phyloP scores from a whole-genome alignment of 495 filamentous ascomycete genomes.

The Aspergillus heteromorphus region DNA sequence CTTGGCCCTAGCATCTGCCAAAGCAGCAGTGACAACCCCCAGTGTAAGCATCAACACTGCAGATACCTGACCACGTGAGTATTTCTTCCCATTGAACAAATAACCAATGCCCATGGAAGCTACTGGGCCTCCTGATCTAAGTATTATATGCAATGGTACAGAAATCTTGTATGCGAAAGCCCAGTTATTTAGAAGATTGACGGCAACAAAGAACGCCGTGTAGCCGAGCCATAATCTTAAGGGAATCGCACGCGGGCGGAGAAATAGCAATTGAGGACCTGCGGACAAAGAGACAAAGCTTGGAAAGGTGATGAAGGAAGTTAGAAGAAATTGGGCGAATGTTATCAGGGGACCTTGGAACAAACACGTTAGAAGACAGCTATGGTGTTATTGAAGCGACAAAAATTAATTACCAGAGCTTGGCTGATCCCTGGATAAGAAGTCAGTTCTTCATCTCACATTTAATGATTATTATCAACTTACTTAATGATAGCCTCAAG shows the following conservation, averaged over 20 bases:
- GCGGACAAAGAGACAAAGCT: conserved; percentile 69
- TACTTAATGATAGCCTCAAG: conserved; percentile 95
- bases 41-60: conserved; percentile 77
- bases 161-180: conserved; percentile 96
- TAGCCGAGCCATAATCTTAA: conserved; percentile 79
- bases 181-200: conserved; percentile 95
- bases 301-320: conserved; percentile 60
- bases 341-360: conserved; percentile 77
- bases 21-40: conserved; percentile 79
- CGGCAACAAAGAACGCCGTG: conserved; percentile 83
- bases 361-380: conserved; percentile 1
- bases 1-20: conserved; percentile 81
- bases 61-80: conserved; percentile 70
- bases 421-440: conserved; percentile 28
- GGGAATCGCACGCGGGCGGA: conserved; percentile 75
- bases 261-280: conserved; percentile 54
- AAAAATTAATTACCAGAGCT: conserved; percentile 27
- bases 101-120: conserved; percentile 86
- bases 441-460: conserved; percentile 40
- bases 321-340: conserved; percentile 87
- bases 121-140: conserved; percentile 90
- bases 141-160: conserved; percentile 93
- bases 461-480: conserved; percentile 18
- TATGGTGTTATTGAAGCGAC: neutral
- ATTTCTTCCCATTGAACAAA: conserved; percentile 72